Percentiles rank a stretch among this genome's conserved stretches.
phyloP scores from a whole-genome alignment of 2,329 filamentous ascomycete genomes.

The Botryosphaeria dothidea region DNA sequence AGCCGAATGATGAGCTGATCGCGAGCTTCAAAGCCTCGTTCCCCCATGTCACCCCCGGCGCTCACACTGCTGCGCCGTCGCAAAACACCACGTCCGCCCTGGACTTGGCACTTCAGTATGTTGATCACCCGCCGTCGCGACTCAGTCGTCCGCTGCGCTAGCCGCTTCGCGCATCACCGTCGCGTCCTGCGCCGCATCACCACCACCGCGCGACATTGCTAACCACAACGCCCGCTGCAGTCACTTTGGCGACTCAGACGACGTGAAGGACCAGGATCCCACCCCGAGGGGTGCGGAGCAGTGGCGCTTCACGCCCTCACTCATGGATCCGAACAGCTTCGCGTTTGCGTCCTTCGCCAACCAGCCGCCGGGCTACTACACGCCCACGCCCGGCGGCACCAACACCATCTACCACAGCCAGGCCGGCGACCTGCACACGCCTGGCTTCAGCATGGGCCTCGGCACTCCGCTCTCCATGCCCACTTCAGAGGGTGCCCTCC shows the following conservation, averaged over 20 bases:
- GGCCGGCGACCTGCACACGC: slow-evolving; percentile 85
- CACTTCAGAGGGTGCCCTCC: slow-evolving; percentile 66
- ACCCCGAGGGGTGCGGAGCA: slow-evolving; percentile 79
- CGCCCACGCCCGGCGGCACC: slow-evolving; percentile 78
- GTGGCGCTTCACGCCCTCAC: slow-evolving; percentile 85
- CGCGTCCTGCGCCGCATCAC: neutral
- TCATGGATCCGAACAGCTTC: slow-evolving; percentile 83
- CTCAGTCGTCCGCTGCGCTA: slow-evolving; percentile 22
- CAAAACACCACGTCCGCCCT: slow-evolving; percentile 37
- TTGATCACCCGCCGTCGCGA: slow-evolving; percentile 23
- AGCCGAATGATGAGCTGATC: slow-evolving; percentile 82
- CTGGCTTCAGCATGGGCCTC: slow-evolving; percentile 71
- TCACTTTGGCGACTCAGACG: slow-evolving; percentile 48
- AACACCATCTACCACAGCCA: slow-evolving; percentile 80
- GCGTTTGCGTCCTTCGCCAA: slow-evolving; percentile 78
- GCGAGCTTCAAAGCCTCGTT: slow-evolving; percentile 83
- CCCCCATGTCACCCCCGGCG: slow-evolving; percentile 59
- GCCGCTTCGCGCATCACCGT: slow-evolving; percentile 10
- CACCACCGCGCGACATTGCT: slow-evolving; percentile 4
- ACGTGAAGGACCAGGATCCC: slow-evolving; percentile 75
- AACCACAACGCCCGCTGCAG: slow-evolving; percentile 30
- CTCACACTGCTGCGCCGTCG: slow-evolving; percentile 49
- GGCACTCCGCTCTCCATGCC: slow-evolving; percentile 81
- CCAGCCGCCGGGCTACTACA: slow-evolving; percentile 81
- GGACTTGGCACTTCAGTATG: slow-evolving; percentile 48